These are phyloP conservation scores for Chlamydomonas schloesseri DNA, from an alignment of 139 green algal genomes.

Conservation along the genomic window DNA sequence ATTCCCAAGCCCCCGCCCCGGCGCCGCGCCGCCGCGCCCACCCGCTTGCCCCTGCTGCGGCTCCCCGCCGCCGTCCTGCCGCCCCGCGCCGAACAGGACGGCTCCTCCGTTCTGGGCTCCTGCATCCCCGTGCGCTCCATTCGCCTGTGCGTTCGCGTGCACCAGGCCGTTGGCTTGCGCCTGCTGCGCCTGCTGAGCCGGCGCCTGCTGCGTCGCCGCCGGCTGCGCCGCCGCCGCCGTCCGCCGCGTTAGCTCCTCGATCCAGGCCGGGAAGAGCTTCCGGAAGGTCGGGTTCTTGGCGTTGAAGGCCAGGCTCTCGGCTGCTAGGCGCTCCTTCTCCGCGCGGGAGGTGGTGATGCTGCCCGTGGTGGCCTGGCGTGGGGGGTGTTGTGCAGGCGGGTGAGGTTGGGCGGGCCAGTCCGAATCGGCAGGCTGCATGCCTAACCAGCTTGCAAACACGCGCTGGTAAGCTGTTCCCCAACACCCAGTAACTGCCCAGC, in stretches of 20 bases:
- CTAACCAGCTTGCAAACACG: too few relatives aligned
- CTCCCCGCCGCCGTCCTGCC: background rate
- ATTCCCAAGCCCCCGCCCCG: background rate
- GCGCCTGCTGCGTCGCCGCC: background rate
- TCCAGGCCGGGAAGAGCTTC: constrained; percentile 85
- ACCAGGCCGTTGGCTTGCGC: background rate
- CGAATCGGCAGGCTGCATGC: too few relatives aligned
- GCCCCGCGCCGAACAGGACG: background rate
- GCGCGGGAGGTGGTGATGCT: constrained; percentile 61
- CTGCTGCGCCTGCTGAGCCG: background rate
- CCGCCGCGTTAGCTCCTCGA: constrained; percentile 60
- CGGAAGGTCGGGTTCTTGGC: constrained; percentile 77
- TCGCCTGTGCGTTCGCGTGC: background rate
- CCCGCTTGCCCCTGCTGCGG: background rate
- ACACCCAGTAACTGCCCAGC: too few relatives aligned
- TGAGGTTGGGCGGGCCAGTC: too few relatives aligned
- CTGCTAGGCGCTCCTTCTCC: constrained; percentile 71
- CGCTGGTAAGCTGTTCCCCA: too few relatives aligned
- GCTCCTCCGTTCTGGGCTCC: too few relatives aligned
- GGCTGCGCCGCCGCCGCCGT: constrained; percentile 21
- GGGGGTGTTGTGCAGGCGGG: too few relatives aligned
- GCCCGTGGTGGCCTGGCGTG: constrained; percentile 60
- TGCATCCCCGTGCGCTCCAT: background rate
- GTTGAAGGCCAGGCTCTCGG: constrained; percentile 79
- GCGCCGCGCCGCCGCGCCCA: background rate